These are phyloP conservation scores for Barnettozyma salicaria DNA, from an alignment of 805 yeast species.

Conservation along the genomic window DNA sequence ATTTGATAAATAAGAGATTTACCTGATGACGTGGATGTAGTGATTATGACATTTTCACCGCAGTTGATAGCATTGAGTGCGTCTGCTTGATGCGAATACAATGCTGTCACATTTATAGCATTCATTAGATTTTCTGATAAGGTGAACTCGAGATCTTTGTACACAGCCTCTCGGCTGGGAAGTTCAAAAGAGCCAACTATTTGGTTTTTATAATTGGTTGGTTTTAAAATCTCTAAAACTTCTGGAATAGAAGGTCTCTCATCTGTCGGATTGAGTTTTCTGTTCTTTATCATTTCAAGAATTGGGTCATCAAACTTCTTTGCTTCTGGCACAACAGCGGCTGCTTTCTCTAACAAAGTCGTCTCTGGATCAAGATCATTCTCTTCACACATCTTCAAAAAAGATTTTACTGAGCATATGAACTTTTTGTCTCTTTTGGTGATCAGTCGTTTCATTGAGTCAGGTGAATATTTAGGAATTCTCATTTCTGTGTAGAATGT, in stretches of 20 bases:
- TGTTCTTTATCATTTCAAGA: slow-evolving; percentile 43
- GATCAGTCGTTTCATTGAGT: slow-evolving; percentile 56
- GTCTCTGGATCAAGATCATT: slow-evolving; percentile 36
- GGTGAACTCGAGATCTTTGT: slow-evolving; percentile 36
- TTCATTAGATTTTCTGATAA: slow-evolving; percentile 46
- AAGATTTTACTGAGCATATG: slow-evolving; percentile 31
- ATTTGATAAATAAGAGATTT: slow-evolving; percentile 89
- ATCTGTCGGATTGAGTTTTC: slow-evolving; percentile 19
- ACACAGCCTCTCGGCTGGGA: slow-evolving; percentile 41
- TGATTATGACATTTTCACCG: slow-evolving; percentile 68
- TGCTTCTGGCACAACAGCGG: slow-evolving; percentile 39
- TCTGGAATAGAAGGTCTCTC: slow-evolving; percentile 40
- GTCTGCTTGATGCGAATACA: slow-evolving; percentile 78
- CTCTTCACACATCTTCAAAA: slow-evolving; percentile 29
- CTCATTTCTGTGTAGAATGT: slow-evolving; percentile 39
- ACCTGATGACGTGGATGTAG: slow-evolving; percentile 97
- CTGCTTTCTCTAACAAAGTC: slow-evolving; percentile 33
- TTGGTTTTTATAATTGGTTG: slow-evolving; percentile 56
- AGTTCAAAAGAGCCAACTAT: slow-evolving; percentile 48
- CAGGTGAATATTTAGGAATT: slow-evolving; percentile 45
- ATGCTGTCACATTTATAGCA: slow-evolving; percentile 44
- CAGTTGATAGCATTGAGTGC: slow-evolving; percentile 58
- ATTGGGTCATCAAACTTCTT: slow-evolving; percentile 55
- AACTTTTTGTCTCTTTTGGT: slow-evolving; percentile 52
- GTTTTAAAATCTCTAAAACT: slow-evolving; percentile 45